phyloP scores from a whole-genome alignment of 1,139 yeast species.

The Candida pseudoviswanathii region DNA sequence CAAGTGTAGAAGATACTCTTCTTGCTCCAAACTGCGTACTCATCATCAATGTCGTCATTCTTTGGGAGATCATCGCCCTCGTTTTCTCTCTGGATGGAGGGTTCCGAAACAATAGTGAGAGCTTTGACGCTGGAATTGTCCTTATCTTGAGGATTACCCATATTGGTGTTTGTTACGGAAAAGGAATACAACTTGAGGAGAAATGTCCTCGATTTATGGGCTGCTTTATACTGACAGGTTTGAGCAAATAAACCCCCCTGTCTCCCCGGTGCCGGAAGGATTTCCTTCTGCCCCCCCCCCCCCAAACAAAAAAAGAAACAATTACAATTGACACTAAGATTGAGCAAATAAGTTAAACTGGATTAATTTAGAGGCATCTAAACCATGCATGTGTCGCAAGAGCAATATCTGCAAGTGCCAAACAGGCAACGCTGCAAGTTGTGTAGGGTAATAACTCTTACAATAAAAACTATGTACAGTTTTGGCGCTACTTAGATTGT shows the following conservation, averaged over 20 bases:
- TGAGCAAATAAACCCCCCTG: conserved; percentile 2
- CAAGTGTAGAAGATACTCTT: conserved; percentile 29
- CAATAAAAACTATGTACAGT: not conserved
- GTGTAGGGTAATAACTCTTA: not conserved
- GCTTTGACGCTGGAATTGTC: not conserved
- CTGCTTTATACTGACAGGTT: not conserved
- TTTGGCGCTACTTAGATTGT: not conserved
- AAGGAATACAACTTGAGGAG: not conserved
- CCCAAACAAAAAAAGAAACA: not conserved
- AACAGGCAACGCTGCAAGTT: not conserved
- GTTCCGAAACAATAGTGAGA: not conserved
- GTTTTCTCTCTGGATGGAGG: not conserved
- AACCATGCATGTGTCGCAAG: not conserved
- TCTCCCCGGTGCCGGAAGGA: not conserved
- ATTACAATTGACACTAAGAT: not conserved
- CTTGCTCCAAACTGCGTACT: conserved; percentile 19
- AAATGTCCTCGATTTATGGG: not conserved
- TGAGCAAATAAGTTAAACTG: not conserved
- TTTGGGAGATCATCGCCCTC: not conserved
- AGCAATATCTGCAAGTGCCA: not conserved
- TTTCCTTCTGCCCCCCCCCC: not conserved
- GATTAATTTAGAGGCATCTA: not conserved
- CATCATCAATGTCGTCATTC: not conserved
- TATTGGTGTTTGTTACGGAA: not conserved
- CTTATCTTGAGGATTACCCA: not conserved